Conservation (phyloP, 352 stramenopile genomes). For the Phytophthora agathidicida region DNA sequence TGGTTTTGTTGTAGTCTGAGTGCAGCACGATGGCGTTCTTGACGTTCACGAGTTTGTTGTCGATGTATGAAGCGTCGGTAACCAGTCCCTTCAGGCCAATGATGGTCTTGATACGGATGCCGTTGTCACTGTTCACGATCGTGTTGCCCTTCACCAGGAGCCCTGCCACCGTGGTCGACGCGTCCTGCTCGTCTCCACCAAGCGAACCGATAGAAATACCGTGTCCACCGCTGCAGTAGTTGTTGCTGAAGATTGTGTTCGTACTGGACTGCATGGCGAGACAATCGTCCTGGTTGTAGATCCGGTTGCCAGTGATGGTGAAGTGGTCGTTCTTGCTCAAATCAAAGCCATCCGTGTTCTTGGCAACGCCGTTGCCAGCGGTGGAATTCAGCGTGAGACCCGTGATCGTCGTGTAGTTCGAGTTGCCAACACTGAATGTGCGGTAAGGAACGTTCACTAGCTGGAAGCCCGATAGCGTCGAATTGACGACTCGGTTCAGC, state of each 20-base stretch:
- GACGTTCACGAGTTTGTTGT: conserved; percentile 22
- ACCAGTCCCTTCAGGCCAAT: conserved; percentile 22
- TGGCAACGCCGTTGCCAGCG: conserved; percentile 9
- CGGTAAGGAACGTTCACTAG: conserved; percentile 40
- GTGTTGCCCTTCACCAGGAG: conserved; percentile 24
- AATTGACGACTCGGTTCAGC: conserved; percentile 22
- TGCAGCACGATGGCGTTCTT: conserved; percentile 19
- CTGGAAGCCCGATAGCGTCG: conserved; percentile 40
- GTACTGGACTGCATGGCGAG: conserved; percentile 17
- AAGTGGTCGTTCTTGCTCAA: conserved; percentile 17
- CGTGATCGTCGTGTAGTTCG: conserved; percentile 19
- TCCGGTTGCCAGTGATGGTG: conserved; percentile 10
- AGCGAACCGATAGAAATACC: conserved; percentile 29
- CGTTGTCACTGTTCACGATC: conserved; percentile 32
- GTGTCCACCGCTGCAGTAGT: conserved; percentile 21
- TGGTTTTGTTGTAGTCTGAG: conserved; percentile 21
- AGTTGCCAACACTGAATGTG: conserved; percentile 38
- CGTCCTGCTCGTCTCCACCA: conserved; percentile 2
- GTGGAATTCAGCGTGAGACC: conserved; percentile 23
- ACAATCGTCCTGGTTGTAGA: conserved; percentile 22
- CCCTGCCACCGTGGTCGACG: conserved; percentile 15
- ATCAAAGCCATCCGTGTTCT: conserved; percentile 21
- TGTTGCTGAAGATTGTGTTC: conserved; percentile 17
- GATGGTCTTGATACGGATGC: conserved; percentile 24
- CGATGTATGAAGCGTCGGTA: conserved; percentile 13